Evolutionary conservation across 1,284 basidiomycete species (phyloP).

Genomic region (Ceratobasidium sp.): DNA sequence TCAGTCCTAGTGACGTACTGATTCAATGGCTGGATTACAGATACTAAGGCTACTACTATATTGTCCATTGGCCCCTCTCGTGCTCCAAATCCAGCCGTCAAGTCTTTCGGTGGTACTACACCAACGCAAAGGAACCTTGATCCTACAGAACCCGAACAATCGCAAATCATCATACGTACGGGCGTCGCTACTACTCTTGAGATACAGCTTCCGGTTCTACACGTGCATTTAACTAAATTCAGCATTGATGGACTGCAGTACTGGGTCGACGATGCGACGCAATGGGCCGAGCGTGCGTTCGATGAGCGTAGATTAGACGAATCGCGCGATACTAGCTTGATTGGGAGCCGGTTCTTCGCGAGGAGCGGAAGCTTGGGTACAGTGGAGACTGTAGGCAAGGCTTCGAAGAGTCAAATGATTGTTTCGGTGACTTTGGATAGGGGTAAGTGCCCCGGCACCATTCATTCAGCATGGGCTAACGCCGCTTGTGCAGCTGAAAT

Average conservation of each 20-base stretch:
- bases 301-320: constrained; percentile 49
- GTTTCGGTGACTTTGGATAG: constrained; percentile 61
- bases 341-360: constrained; percentile 85
- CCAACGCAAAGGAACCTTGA: constrained; percentile 35
- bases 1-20: background rate
- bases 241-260: constrained; percentile 80
- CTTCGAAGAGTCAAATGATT: constrained; percentile 57
- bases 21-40: background rate
- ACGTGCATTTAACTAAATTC: constrained; percentile 70
- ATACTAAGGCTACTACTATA: constrained; percentile 46
- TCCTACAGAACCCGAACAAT: constrained; percentile 23
- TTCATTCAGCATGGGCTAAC: constrained; percentile 9
- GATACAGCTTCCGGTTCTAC: constrained; percentile 72
- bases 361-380: constrained; percentile 55
- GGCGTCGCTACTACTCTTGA: constrained; percentile 56
- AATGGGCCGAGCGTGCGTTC: constrained; percentile 64
- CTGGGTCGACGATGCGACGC: constrained; percentile 84
- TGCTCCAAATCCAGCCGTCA: background rate
- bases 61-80: constrained; percentile 46
- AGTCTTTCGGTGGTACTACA: constrained; percentile 22
- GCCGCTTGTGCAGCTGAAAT: constrained; percentile 55
- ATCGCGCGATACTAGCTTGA: constrained; percentile 67
- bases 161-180: constrained; percentile 33
- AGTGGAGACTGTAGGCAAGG: constrained; percentile 56
- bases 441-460: constrained; percentile 57